phyloP scores from a whole-genome alignment of 1,139 yeast species.

The Nakaseomyces sp. region DNA sequence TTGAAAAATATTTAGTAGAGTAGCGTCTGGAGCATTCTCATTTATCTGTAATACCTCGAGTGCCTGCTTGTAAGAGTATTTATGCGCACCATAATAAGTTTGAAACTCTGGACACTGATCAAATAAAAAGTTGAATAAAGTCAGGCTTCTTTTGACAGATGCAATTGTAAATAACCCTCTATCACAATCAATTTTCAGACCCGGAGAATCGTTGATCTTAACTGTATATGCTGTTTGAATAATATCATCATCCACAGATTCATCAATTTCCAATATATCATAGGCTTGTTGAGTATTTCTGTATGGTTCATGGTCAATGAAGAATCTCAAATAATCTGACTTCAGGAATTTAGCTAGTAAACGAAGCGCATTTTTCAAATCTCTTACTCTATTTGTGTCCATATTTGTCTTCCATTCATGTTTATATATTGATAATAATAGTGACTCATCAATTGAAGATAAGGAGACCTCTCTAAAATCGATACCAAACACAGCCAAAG shows the following conservation, averaged over 20 bases:
- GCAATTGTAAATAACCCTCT: slow-evolving; percentile 56
- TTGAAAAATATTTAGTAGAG: slow-evolving; percentile 49
- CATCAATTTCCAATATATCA: slow-evolving; percentile 50
- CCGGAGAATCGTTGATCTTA: slow-evolving; percentile 45
- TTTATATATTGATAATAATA: slow-evolving; percentile 42
- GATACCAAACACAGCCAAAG: slow-evolving; percentile 49
- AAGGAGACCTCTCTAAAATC: slow-evolving; percentile 27
- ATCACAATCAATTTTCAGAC: slow-evolving; percentile 29
- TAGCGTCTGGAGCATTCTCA: slow-evolving; percentile 44
- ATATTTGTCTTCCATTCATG: slow-evolving; percentile 32
- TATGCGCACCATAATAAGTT: slow-evolving; percentile 24
- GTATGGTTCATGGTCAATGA: slow-evolving; percentile 45
- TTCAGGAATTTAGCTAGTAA: slow-evolving; percentile 40
- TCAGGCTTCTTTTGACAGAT: slow-evolving; percentile 40
- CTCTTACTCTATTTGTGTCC: slow-evolving; percentile 21
- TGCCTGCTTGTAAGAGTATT: slow-evolving; percentile 33
- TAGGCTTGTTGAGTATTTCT: slow-evolving; percentile 51
- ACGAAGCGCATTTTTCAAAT: slow-evolving; percentile 36
- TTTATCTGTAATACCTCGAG: slow-evolving; percentile 39
- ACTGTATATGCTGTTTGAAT: slow-evolving; percentile 62
- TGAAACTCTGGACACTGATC: slow-evolving; percentile 29
- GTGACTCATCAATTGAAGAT: slow-evolving; percentile 35
- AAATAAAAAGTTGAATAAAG: slow-evolving; percentile 29
- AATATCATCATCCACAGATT: slow-evolving; percentile 66
- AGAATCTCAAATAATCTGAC: slow-evolving; percentile 38